These are phyloP conservation scores for Flaveria bidentis DNA, from an alignment of 129 eudicot species.

Conservation along the genomic window DNA sequence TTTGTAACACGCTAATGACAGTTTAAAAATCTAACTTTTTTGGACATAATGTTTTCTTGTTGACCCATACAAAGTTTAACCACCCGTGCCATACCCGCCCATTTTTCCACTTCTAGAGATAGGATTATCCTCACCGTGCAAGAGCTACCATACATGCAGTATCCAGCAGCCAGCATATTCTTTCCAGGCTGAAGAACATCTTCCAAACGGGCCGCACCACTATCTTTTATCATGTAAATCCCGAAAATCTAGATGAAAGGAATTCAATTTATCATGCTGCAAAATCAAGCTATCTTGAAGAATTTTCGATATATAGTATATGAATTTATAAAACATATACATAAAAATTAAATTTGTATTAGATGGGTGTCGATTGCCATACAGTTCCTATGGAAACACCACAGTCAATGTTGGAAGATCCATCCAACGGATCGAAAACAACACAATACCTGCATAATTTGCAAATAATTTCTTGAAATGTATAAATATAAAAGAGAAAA, in stretches of 20 bases:
- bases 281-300: slow-evolving; percentile 19
- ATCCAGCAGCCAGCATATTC: slow-evolving; percentile 94
- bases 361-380: slow-evolving; percentile 21
- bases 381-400: slow-evolving; percentile 99
- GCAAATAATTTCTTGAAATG: slow-evolving; percentile 4
- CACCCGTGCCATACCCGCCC: not conserved
- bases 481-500: not conserved
- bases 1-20: too few relatives aligned
- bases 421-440: slow-evolving; percentile 93
- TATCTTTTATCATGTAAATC: slow-evolving; percentile 74
- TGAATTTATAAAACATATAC: not conserved
- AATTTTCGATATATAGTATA: not conserved
- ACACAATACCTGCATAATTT: slow-evolving; percentile 74
- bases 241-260: slow-evolving; percentile 79
- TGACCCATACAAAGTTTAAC: not conserved
- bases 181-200: slow-evolving; percentile 91
- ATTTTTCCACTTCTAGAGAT: not conserved
- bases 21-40: not conserved
- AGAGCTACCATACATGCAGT: slow-evolving; percentile 99
- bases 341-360: not conserved
- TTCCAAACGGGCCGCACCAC: slow-evolving; percentile 56
- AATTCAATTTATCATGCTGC: slow-evolving; percentile 34
- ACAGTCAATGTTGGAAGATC: slow-evolving; percentile 98
- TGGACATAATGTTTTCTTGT: not conserved
- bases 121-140: slow-evolving; percentile 65